A percentile compares a stretch with the other conserved stretches of the same genome.
These are phyloP conservation scores for Salix arbutifolia DNA, from an alignment of 345 rosid species.

Conservation along the genomic window DNA sequence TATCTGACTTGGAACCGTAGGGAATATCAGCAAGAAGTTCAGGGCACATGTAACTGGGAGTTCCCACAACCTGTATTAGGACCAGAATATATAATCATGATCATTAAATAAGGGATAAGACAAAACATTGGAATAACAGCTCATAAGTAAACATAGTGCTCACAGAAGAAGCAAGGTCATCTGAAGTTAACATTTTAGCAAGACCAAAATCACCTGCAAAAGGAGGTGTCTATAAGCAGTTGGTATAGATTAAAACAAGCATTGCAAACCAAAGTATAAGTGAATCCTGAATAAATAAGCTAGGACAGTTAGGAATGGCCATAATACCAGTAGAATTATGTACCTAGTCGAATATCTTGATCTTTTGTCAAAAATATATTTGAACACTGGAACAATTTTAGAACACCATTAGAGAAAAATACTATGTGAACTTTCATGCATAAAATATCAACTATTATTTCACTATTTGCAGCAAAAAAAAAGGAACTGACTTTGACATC, in stretches of 20 bases:
- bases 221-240: slow-evolving; percentile 6
- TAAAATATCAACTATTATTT: neutral
- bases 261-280: slow-evolving; percentile 9
- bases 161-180: slow-evolving; percentile 95
- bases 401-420: slow-evolving; percentile 17
- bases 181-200: slow-evolving; percentile 91
- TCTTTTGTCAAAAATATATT: slow-evolving; percentile 91
- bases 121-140: slow-evolving; percentile 2
- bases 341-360: slow-evolving; percentile 87
- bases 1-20: slow-evolving; percentile 91
- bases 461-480: neutral
- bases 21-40: slow-evolving; percentile 99
- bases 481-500: slow-evolving; percentile 81
- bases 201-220: slow-evolving; percentile 72
- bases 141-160: slow-evolving; percentile 27
- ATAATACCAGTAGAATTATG: slow-evolving; percentile 8
- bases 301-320: neutral
- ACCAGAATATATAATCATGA: slow-evolving; percentile 2
- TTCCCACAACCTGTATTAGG: slow-evolving; percentile 76
- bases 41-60: slow-evolving; percentile 99
- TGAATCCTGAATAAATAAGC: neutral
- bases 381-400: slow-evolving; percentile 62
- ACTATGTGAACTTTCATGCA: neutral
- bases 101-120: slow-evolving; percentile 4
- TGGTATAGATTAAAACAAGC: neutral